Evolutionary conservation across 257 asterid species (phyloP).

Genomic region (Capsicum chinense): DNA sequence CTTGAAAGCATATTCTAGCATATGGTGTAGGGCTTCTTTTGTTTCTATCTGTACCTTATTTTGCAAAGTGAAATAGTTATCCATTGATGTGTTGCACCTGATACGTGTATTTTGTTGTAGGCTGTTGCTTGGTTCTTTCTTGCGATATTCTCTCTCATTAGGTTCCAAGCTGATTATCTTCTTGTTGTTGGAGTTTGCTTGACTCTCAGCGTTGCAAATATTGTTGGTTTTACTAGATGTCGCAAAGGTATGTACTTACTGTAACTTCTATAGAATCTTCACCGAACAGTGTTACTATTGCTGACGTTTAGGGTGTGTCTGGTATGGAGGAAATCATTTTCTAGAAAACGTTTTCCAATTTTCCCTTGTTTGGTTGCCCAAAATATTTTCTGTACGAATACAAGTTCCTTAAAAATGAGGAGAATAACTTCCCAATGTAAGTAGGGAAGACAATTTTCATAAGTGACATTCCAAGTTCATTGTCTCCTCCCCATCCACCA

Average conservation of each 20-base stretch:
- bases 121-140: conserved; percentile 84
- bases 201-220: conserved; percentile 95
- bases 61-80: conserved; percentile 16
- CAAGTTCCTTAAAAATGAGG: too few species aligned
- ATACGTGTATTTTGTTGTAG: conserved; percentile 41
- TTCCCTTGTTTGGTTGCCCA: too few species aligned
- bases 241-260: conserved; percentile 70
- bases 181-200: conserved; percentile 97
- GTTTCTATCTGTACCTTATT: neutral
- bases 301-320: neutral
- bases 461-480: too few species aligned
- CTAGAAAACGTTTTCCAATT: too few species aligned
- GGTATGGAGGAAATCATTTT: too few species aligned
- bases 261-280: neutral
- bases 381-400: too few species aligned
- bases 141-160: conserved; percentile 81
- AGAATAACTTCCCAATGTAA: too few species aligned
- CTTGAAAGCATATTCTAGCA: conserved; percentile 1
- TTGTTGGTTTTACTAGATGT: conserved; percentile 95
- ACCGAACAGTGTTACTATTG: neutral
- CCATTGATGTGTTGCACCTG: conserved; percentile 19
- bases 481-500: too few species aligned
- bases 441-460: too few species aligned
- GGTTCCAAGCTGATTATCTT: conserved; percentile 94
- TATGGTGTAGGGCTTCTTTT: neutral